phyloP scores from a whole-genome alignment of 257 asterid species.

The Capsicum pubescens region DNA sequence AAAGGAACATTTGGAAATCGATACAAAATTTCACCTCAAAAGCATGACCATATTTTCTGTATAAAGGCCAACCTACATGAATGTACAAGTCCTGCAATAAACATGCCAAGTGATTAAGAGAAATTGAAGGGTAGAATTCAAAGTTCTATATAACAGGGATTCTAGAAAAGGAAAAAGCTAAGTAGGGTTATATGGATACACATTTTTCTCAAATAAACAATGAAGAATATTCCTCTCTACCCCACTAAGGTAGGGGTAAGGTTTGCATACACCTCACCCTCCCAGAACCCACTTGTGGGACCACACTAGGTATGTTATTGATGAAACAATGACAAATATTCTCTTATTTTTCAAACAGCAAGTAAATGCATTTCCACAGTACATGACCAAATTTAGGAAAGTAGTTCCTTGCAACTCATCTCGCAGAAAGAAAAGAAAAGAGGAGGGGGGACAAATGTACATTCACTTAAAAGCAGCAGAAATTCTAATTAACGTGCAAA shows the following conservation, averaged over 20 bases:
- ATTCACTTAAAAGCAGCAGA: constrained; percentile 17
- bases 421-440: constrained; percentile 12
- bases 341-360: constrained; percentile 1
- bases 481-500: neutral
- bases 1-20: constrained; percentile 12
- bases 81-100: constrained; percentile 79
- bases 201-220: neutral
- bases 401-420: neutral
- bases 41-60: constrained; percentile 94
- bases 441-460: neutral
- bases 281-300: neutral
- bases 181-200: neutral
- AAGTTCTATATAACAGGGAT: neutral
- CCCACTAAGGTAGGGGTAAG: neutral
- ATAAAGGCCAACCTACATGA: constrained; percentile 95
- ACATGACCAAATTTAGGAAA: constrained; percentile 7
- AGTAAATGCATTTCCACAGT: neutral
- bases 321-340: neutral
- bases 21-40: constrained; percentile 71
- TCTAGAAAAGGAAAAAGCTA: constrained; percentile 1
- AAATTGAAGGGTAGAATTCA: neutral
- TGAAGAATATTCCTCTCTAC: neutral
- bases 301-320: neutral
- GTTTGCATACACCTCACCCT: neutral
- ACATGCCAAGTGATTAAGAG: neutral